Evolutionary conservation across 2,329 filamentous ascomycete genomes (phyloP), one percentile per base, ranked within the genome.

Genomic region (Sporothrix variecibatus): DNA sequence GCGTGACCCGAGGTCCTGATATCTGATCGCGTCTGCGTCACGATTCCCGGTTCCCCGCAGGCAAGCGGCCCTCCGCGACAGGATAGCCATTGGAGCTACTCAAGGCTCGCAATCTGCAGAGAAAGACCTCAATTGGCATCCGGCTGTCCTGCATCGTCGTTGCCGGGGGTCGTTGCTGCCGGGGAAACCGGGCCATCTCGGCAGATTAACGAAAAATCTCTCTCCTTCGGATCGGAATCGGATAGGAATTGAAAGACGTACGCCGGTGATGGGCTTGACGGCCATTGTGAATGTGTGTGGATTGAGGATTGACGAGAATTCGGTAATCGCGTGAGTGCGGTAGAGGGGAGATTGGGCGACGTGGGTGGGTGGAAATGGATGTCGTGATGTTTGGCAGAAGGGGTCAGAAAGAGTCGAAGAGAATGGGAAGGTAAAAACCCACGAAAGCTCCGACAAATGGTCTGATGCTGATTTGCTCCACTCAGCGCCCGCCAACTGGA

Each of bases 191-290:
- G 40, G 53, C 56, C 20, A 62, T 51, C 72, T 46, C 53, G 51
- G 38, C 53, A 72, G 70, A 49, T 28, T 31, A 17, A 15, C 70
- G 51, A 31, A 62, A 49, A 64, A 64, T 11, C 23, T 15, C 26
- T 51, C 62, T 26, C 2, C 20, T 49, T 49, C 43, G 15, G 43
- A 15, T 34, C 34, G 67, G 46, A 12, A 15, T 56, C 12, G 51
- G 23, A 20, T 1, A 20, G 12, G 51, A 56, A 26, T 65, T 38
- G 38, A 40, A 65, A 77, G 75, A 88, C 88, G 77, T 89, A 90
- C 88, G 80, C 88, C 88, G 77, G 87, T 88, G 78, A 90, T 88
- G 75, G 87, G 88, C 79, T 84, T 83, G 82, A 89, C 80, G 78
- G 87, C 86, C 86, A 89, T 89, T 82, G 78, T 84, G 81, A 82